These are phyloP conservation scores for Pseudozyma hubeiensis DNA, from an alignment of 1,284 basidiomycete genomes.

Conservation along the genomic window DNA sequence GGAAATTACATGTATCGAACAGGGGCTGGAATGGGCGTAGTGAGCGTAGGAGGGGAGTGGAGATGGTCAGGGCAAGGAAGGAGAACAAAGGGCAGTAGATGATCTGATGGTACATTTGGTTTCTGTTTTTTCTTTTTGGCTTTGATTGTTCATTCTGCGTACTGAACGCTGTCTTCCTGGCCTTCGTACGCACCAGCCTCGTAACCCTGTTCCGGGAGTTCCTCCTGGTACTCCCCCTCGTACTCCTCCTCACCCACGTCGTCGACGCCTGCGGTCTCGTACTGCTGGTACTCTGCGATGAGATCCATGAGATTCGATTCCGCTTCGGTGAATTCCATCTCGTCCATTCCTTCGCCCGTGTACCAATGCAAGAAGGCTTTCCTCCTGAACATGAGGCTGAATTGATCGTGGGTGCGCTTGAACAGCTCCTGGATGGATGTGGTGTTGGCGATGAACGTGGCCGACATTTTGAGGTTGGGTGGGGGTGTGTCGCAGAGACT, in stretches of 20 bases:
- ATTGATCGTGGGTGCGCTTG: conserved; percentile 67
- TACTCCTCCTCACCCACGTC: conserved; percentile 66
- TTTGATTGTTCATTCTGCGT: conserved; percentile 30
- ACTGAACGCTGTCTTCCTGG: conserved; percentile 31
- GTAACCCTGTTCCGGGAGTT: conserved; percentile 7
- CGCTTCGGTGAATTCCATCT: conserved; percentile 70
- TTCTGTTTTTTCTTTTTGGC: background rate
- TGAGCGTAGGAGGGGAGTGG: too few species aligned
- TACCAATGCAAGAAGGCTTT: conserved; percentile 70
- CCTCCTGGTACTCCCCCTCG: conserved; percentile 47
- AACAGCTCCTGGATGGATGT: conserved; percentile 67
- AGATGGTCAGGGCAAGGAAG: background rate
- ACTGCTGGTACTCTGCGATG: conserved; percentile 70
- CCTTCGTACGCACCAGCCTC: background rate
- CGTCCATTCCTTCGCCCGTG: conserved; percentile 69
- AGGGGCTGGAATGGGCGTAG: too few species aligned
- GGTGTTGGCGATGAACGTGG: conserved; percentile 69
- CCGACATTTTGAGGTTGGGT: conserved; percentile 65
- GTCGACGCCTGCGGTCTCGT: conserved; percentile 68
- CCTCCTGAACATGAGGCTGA: conserved; percentile 67
- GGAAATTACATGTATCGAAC: too few species aligned
- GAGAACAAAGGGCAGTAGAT: background rate
- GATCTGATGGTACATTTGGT: conserved; percentile 6
- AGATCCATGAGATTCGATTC: conserved; percentile 67
- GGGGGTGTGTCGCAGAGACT: conserved; percentile 66